Evolutionary conservation across 495 filamentous ascomycete species (phyloP), one percentile per base, ranked within the genome.

Genomic region (Echria macrotheca): DNA sequence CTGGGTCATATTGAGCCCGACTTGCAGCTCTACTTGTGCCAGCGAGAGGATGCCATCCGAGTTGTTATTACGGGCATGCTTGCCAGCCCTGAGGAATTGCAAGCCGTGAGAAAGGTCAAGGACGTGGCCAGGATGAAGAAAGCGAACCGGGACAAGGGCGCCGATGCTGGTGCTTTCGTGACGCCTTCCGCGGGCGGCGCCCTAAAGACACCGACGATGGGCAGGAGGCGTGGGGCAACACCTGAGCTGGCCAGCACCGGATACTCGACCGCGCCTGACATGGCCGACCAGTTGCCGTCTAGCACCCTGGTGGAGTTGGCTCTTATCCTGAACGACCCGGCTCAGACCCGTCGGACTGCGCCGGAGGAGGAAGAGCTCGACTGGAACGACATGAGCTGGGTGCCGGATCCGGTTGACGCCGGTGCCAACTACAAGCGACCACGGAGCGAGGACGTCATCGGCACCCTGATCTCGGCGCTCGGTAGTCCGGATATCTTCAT

Each of bases 381-480:
- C 65, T 96, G 82, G 78, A 79, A 91, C 55, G 89, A 97, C 62
- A 83, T 94, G 80, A 78, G 79, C 46, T 99, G 93, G 93, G 72
- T 85, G 14, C 93, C 93, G 1, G 86, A 95, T 58, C 93, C 93
- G 1, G 78, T 95, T 21, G 93, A 99, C 63, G 94, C 93, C 1
- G 89, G 86, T 12, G 86, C 87, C 6, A 91, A 94, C 55, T 97
- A 94, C 68, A 85, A 83, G 57, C 85, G 88, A 39, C 84, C 85
- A n/a, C 91, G 90, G 65, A 83, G 78, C 39, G 82, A 86, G 41
- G 93, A 97, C 63, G 85, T 97, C n/a, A 87, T 97, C 25, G 87
- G 89, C 19, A 93, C 85, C 26, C 71, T 98, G 21, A 86, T 96
- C 47, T 84, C 83, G 48, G 78, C 94, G 1, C 89, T 93, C 52